These are phyloP conservation scores for Phyllostachys edulis DNA, from an alignment of 176 grass and related monocot species.

Conservation along the genomic window DNA sequence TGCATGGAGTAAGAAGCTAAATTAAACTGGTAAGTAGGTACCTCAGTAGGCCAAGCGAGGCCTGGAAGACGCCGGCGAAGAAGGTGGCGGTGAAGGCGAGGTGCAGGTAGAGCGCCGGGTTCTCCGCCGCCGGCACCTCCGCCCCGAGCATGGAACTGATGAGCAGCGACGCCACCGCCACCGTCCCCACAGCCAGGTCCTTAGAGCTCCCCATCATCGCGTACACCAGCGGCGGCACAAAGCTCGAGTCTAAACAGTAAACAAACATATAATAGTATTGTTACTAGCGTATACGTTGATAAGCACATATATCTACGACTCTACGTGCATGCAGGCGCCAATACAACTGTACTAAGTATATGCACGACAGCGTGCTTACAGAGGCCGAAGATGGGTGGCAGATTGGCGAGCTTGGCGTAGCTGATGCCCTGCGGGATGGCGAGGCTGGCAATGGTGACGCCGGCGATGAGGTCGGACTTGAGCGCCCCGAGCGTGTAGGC, in stretches of 20 bases:
- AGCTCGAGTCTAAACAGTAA: constrained; percentile 77
- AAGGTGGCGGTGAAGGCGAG: constrained; percentile 89
- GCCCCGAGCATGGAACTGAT: constrained; percentile 69
- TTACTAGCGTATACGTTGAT: neutral
- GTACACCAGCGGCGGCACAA: constrained; percentile 96
- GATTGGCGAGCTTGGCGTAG: constrained; percentile 92
- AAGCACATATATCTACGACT: neutral
- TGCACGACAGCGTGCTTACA: constrained; percentile 43
- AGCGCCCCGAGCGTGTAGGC: constrained; percentile 48
- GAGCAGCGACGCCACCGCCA: constrained; percentile 85
- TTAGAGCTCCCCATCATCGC: constrained; percentile 92
- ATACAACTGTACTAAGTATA: neutral
- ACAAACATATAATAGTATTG: neutral
- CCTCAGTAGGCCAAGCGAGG: constrained; percentile 72
- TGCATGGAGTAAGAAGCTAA: neutral
- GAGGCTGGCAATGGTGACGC: constrained; percentile 95
- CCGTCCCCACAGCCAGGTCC: constrained; percentile 88
- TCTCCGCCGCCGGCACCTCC: constrained; percentile 51
- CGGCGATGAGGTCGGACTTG: constrained; percentile 81
- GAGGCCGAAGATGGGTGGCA: constrained; percentile 79
- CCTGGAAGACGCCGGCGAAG: constrained; percentile 90
- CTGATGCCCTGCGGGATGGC: constrained; percentile 99
- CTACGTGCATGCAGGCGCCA: neutral
- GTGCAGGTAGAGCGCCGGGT: constrained; percentile 63
- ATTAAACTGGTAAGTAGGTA: neutral